Conservation (phyloP, 257 asterid species). For the Nicotiana paniculata region DNA sequence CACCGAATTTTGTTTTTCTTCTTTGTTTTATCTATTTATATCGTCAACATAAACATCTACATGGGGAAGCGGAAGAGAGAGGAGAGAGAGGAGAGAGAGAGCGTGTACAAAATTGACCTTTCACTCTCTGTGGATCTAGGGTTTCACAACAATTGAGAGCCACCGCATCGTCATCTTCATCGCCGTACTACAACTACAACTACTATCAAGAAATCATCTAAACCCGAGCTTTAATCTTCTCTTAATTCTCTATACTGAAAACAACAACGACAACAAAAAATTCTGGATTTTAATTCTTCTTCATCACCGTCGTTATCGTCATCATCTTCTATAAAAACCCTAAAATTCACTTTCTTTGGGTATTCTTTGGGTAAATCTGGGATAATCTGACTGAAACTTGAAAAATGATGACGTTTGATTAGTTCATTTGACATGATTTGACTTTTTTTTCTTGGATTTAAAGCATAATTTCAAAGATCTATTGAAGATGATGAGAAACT, state of each 20-base stretch:
- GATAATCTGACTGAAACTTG: constrained; percentile 16
- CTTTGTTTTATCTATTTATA: background rate
- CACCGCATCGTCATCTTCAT: constrained; percentile 20
- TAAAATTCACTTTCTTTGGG: constrained; percentile 20
- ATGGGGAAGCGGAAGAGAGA: background rate
- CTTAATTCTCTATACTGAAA: background rate
- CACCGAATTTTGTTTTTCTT: background rate
- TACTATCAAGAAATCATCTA: constrained; percentile 22
- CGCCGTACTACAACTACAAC: constrained; percentile 19
- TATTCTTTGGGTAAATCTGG: constrained; percentile 23
- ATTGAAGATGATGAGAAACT: constrained; percentile 20
- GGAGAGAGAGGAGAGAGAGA: background rate
- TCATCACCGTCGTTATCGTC: constrained; percentile 18
- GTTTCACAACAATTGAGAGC: constrained; percentile 24
- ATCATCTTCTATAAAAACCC: constrained; percentile 23
- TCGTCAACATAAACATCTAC: background rate
- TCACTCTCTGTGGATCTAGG: constrained; percentile 51
- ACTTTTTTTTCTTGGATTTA: background rate
- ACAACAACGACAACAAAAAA: constrained; percentile 13
- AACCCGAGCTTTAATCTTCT: constrained; percentile 18
- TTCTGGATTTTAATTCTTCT: background rate
- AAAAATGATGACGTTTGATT: constrained; percentile 2
- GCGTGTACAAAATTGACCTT: constrained; percentile 18
- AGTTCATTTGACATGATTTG: constrained; percentile 2
- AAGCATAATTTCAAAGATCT: background rate